These are phyloP conservation scores for Mycena venus DNA, from an alignment of 768 basidiomycete genomes.

Conservation along the genomic window DNA sequence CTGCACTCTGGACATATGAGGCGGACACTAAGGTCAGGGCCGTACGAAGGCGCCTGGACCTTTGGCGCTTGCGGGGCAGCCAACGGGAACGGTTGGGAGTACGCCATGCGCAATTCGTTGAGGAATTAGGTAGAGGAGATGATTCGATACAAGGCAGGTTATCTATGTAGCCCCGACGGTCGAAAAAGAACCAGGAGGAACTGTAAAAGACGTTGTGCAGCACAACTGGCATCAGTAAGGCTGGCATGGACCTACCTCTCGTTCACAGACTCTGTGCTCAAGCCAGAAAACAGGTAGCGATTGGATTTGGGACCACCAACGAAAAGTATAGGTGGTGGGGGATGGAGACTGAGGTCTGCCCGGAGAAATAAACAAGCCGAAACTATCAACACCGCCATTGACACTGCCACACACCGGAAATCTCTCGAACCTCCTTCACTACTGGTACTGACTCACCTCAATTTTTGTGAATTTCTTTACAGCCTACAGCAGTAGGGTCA, in stretches of 20 bases:
- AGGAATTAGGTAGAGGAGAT: conserved; percentile 13
- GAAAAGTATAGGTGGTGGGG: neutral
- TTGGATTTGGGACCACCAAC: conserved; percentile 2
- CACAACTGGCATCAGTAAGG: conserved; percentile 20
- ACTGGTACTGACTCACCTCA: too few species aligned
- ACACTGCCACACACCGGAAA: neutral
- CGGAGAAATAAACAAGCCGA: neutral
- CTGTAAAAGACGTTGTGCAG: conserved; percentile 33
- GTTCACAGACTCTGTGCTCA: conserved; percentile 35
- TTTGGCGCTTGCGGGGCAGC: conserved; percentile 69
- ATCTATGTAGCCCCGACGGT: conserved; percentile 21
- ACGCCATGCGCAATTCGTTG: conserved; percentile 74
- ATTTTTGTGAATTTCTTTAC: too few species aligned
- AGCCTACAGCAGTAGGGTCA: too few species aligned
- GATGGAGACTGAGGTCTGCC: conserved; percentile 5
- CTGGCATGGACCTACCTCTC: conserved; percentile 25
- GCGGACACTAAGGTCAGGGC: conserved; percentile 88
- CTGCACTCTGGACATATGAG: conserved; percentile 97
- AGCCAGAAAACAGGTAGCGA: conserved; percentile 18
- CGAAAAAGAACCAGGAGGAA: conserved; percentile 26
- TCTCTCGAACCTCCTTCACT: neutral
- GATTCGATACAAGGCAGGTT: conserved; percentile 9
- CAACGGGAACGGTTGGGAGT: conserved; percentile 85
- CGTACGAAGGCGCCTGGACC: conserved; percentile 71
- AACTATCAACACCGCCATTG: neutral